phyloP scores from a whole-genome alignment of 495 filamentous ascomycete genomes.

The Aspergillus homomorphus region DNA sequence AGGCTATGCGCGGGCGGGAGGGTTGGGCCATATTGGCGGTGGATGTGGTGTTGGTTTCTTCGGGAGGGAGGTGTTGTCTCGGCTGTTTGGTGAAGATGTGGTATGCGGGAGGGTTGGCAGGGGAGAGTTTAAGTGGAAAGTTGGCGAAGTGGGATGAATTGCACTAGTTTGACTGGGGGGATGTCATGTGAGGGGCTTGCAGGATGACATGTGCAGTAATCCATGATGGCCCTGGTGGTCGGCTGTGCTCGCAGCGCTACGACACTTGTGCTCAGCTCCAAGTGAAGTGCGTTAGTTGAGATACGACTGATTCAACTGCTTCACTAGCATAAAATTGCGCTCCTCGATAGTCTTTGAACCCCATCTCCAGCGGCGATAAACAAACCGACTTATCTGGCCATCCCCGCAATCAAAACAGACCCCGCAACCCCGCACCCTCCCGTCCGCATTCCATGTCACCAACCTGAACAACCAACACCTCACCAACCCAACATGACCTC shows the following conservation, averaged over 20 bases:
- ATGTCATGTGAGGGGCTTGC: conserved; percentile 8
- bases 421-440: background rate
- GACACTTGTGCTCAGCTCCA: too few relatives aligned
- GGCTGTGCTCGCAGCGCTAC: too few relatives aligned
- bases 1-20: conserved; percentile 32
- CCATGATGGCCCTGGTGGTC: too few relatives aligned
- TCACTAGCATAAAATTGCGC: background rate
- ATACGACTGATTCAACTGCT: background rate
- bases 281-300: too few relatives aligned
- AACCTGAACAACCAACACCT: background rate
- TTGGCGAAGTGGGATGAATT: background rate
- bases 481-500: conserved; percentile 2
- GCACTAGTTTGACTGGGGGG: background rate
- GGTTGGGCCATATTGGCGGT: background rate
- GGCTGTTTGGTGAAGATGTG: background rate
- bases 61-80: background rate
- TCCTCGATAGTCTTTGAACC: too few relatives aligned
- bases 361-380: background rate
- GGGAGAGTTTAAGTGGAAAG: background rate
- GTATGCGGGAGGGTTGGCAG: background rate
- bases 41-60: background rate
- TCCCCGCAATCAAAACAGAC: background rate
- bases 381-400: background rate
- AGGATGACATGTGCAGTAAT: too few relatives aligned
- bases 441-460: background rate